phyloP scores from a whole-genome alignment of 805 yeast genomes.

The Saturnispora galanensis region DNA sequence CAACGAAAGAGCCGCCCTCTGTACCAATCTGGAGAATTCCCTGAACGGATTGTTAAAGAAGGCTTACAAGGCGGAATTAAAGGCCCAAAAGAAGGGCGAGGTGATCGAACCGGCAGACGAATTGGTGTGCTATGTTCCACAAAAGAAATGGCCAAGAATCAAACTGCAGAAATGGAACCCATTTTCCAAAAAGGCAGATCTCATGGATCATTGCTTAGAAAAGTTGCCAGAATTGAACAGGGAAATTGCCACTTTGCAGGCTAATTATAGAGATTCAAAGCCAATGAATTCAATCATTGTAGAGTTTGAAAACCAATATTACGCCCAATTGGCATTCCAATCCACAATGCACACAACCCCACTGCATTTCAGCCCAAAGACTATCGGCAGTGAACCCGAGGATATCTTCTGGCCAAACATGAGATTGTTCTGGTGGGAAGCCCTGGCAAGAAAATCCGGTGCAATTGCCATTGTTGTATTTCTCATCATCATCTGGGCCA shows the following conservation, averaged over 20 bases:
- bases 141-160: slow-evolving; percentile 57
- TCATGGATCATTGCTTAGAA: slow-evolving; percentile 47
- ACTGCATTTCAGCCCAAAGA: slow-evolving; percentile 48
- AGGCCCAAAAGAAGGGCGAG: slow-evolving; percentile 59
- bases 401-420: slow-evolving; percentile 64
- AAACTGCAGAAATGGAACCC: slow-evolving; percentile 26
- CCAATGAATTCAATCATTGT: slow-evolving; percentile 78
- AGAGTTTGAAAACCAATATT: slow-evolving; percentile 67
- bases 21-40: slow-evolving; percentile 56
- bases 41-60: slow-evolving; percentile 45
- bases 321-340: slow-evolving; percentile 66
- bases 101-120: slow-evolving; percentile 36
- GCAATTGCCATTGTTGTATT: slow-evolving; percentile 47
- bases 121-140: slow-evolving; percentile 49
- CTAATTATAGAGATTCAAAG: slow-evolving; percentile 33
- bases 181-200: slow-evolving; percentile 53
- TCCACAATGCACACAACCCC: slow-evolving; percentile 57
- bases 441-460: slow-evolving; percentile 41
- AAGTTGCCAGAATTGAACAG: slow-evolving; percentile 46
- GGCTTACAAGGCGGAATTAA: slow-evolving; percentile 54
- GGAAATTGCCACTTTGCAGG: slow-evolving; percentile 49
- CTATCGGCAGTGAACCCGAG: slow-evolving; percentile 52
- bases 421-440: slow-evolving; percentile 77
- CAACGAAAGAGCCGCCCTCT: slow-evolving; percentile 48
- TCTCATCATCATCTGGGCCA: slow-evolving; percentile 56